Percentiles rank a stretch among this genome's conserved stretches.
These are phyloP conservation scores for Colletotrichum orchidophilum DNA, from an alignment of 2,329 filamentous ascomycete genomes.

Conservation along the genomic window DNA sequence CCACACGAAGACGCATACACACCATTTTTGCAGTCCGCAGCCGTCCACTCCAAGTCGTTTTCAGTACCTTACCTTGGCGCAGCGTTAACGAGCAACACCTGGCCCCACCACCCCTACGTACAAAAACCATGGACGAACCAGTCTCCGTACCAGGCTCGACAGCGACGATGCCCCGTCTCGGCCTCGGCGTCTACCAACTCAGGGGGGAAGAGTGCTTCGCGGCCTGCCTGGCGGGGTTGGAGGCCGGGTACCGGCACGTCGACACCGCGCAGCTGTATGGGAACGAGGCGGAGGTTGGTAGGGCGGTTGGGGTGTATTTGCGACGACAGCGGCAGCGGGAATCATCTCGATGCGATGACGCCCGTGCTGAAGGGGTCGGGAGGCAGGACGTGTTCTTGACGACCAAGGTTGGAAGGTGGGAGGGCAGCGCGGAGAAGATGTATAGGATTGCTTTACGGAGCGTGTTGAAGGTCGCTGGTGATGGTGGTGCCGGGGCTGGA, in stretches of 20 bases:
- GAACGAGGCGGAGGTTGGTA: slow-evolving; percentile 74
- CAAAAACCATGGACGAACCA: slow-evolving; percentile 21
- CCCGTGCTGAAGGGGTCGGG: slow-evolving; percentile 34
- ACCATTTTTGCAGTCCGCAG: not conserved
- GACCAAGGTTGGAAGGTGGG: slow-evolving; percentile 71
- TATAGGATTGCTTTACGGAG: slow-evolving; percentile 69
- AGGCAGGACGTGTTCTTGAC: slow-evolving; percentile 74
- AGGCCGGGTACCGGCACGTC: slow-evolving; percentile 69
- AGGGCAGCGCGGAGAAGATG: slow-evolving; percentile 63
- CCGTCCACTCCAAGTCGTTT: not conserved
- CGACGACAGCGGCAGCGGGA: slow-evolving; percentile 53
- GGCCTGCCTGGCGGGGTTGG: slow-evolving; percentile 67
- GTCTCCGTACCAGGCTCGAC: slow-evolving; percentile 39
- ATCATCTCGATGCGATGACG: not conserved
- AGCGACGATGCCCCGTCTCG: slow-evolving; percentile 67
- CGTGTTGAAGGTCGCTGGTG: slow-evolving; percentile 65
- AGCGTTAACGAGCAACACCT: not conserved
- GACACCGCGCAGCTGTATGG: slow-evolving; percentile 72
- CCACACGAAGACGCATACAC: not conserved
- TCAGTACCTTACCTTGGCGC: not conserved
- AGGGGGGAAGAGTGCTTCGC: slow-evolving; percentile 61
- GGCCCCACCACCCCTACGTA: not conserved
- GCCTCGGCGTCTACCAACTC: slow-evolving; percentile 77
- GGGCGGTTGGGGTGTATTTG: slow-evolving; percentile 63
- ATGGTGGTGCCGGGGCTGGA: too few species aligned